Conservation (phyloP, 73 alveolate species). For the Durusdinium trenchii region DNA sequence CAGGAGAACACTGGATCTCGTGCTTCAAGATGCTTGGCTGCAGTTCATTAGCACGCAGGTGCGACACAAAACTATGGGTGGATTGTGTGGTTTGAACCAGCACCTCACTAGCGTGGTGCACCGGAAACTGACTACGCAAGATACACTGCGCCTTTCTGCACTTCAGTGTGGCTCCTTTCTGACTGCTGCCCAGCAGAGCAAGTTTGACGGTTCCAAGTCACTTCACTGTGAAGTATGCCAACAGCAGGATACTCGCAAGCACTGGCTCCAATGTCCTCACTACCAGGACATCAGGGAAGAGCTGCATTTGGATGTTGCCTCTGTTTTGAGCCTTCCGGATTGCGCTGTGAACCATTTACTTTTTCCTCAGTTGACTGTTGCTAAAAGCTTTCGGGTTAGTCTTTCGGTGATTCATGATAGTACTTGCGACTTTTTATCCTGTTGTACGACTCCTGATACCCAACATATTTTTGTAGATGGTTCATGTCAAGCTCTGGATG, state of each 20-base stretch:
- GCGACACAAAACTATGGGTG: not conserved
- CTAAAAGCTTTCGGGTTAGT: too few species aligned
- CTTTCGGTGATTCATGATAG: not conserved
- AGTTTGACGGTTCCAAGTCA: not conserved
- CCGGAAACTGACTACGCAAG: not conserved
- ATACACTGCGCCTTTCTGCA: not conserved
- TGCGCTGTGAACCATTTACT: not conserved
- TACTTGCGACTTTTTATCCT: not conserved
- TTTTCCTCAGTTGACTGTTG: not conserved
- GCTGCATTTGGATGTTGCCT: too few species aligned
- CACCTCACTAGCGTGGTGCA: not conserved
- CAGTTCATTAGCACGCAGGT: not conserved
- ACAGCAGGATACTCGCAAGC: not conserved
- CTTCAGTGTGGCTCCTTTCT: not conserved
- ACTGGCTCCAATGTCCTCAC: not conserved
- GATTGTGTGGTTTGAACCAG: not conserved
- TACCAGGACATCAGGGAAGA: not conserved
- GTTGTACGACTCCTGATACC: not conserved
- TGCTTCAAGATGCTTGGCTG: not conserved
- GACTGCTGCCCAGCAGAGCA: not conserved
- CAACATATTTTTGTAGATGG: not conserved
- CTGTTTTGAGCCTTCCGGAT: not conserved
- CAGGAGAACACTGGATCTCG: not conserved
- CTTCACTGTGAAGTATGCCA: not conserved
- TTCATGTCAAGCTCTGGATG: not conserved